Evolutionary conservation across 176 grass and related monocot genomes (phyloP), one percentile per base, ranked within the genome.

Genomic region (Typha latifolia): DNA sequence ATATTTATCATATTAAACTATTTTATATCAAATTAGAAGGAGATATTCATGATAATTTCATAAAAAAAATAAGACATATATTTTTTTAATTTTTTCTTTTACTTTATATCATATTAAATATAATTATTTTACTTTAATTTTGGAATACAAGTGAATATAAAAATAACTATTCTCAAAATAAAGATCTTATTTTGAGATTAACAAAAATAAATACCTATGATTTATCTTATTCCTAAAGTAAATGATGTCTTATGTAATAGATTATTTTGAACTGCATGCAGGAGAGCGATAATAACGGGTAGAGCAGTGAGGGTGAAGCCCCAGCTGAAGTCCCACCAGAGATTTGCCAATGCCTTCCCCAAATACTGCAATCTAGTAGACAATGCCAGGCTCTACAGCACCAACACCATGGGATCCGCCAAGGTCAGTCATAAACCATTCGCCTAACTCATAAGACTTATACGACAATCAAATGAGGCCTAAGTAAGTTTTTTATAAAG

Each of bases 301-400:
- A 87, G 94, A 69, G 94, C 94, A 48, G 94, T 97, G 37, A 90
- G 94, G 67, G 88, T 97, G 31, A 89, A 82, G 69, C 84, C 82
- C 49, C 93, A 97, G 63, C 75, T 97, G 69, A 88, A 79, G 51
- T 97, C 94, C 22, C 94, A 97, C 78, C 84, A 87, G 75, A 80
- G 78, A 76, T 97, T 97, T 29, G 94, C 94, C 12, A 78, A 48
- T 2, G 80, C 83, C 14, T 87, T 92, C 66, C 76, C 67, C 2
- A 74, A 78, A 61, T 97, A 97, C 69, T 92, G 94, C 62, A 50
- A 51, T 51, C 85, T 97, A 0, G 89, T 89, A 0, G 94, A 97
- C 70, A 72, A 81, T 0, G 83, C 89, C 11, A 97, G 73, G 77
- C 89, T 97, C 52, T 97, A 86, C 69, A 82, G 80, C 63, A 97